These are phyloP conservation scores for Microglena sp. DNA, from an alignment of 139 green algal genomes.

Conservation along the genomic window DNA sequence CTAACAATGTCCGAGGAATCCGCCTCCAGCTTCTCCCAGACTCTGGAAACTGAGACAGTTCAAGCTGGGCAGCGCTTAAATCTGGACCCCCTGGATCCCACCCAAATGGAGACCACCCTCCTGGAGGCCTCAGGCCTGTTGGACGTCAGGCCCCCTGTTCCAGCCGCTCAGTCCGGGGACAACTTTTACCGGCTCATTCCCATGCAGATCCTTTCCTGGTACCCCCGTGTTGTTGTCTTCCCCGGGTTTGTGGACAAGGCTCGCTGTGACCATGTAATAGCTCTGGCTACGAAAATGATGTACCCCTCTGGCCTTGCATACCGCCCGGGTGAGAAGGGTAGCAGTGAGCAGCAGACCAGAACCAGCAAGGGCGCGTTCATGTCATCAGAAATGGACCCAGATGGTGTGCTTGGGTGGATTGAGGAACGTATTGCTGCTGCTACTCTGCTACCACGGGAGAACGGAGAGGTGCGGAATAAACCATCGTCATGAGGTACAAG, in stretches of 20 bases:
- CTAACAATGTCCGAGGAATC: neutral
- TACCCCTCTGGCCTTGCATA: conserved; percentile 31
- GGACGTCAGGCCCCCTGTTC: conserved; percentile 16
- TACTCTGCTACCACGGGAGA: conserved; percentile 28
- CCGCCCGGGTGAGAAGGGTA: conserved; percentile 24
- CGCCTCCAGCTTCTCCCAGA: neutral
- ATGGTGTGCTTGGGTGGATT: conserved; percentile 26
- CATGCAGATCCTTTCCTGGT: conserved; percentile 28
- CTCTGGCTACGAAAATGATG: conserved; percentile 27
- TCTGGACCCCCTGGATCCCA: conserved; percentile 25
- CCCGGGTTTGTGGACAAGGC: conserved; percentile 43
- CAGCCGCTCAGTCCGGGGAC: conserved; percentile 7
- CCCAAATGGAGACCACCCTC: conserved; percentile 15
- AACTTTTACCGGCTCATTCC: conserved; percentile 17
- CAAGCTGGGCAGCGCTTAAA: neutral
- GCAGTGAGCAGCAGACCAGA: conserved; percentile 28
- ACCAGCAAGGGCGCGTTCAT: conserved; percentile 47
- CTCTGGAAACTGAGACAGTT: neutral
- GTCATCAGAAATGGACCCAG: conserved; percentile 1
- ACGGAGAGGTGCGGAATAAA: conserved; percentile 48
- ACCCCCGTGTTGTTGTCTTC: conserved; percentile 37
- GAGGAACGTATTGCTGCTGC: conserved; percentile 38
- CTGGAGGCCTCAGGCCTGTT: conserved; percentile 21
- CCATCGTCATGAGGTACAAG: neutral
- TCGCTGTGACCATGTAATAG: conserved; percentile 26